Evolutionary conservation across 495 filamentous ascomycete genomes (phyloP).

Genomic region (Cladorrhinum samala): DNA sequence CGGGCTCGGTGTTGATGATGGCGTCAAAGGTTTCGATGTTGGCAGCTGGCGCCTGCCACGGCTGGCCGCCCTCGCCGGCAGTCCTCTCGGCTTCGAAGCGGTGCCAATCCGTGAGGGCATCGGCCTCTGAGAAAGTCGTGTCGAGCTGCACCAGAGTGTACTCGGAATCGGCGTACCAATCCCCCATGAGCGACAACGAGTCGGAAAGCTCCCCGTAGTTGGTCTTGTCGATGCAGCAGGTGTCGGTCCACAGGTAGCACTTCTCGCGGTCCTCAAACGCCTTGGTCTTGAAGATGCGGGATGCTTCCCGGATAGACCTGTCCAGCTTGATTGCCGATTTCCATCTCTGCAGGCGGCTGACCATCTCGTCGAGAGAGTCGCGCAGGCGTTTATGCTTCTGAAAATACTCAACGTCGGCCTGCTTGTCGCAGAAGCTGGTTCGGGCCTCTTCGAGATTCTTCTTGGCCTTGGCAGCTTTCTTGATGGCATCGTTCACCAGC

Average conservation of each 20-base stretch:
- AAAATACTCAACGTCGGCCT: conserved; percentile 24
- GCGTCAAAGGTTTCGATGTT: conserved; percentile 20
- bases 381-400: conserved; percentile 21
- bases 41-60: not conserved
- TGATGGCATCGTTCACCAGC: conserved; percentile 12
- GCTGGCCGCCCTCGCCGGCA: not conserved
- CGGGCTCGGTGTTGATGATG: conserved; percentile 18
- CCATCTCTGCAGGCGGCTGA: conserved; percentile 29
- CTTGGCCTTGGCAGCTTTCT: conserved; percentile 7
- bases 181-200: conserved; percentile 42
- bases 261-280: conserved; percentile 31
- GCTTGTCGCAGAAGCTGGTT: conserved; percentile 1
- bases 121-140: conserved; percentile 17
- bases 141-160: conserved; percentile 44
- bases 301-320: conserved; percentile 26
- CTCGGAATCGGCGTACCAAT: conserved; percentile 45
- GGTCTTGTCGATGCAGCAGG: conserved; percentile 44
- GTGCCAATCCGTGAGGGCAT: conserved; percentile 25
- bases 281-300: conserved; percentile 30
- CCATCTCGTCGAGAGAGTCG: conserved; percentile 33
- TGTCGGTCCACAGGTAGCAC: conserved; percentile 45
- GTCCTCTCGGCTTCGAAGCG: conserved; percentile 14
- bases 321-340: conserved; percentile 39
- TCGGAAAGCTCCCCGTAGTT: conserved; percentile 35
- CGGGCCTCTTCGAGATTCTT: conserved; percentile 5